These are phyloP conservation scores for Trichoderma sp. DNA, from an alignment of 2,329 filamentous ascomycete species.

Conservation along the genomic window DNA sequence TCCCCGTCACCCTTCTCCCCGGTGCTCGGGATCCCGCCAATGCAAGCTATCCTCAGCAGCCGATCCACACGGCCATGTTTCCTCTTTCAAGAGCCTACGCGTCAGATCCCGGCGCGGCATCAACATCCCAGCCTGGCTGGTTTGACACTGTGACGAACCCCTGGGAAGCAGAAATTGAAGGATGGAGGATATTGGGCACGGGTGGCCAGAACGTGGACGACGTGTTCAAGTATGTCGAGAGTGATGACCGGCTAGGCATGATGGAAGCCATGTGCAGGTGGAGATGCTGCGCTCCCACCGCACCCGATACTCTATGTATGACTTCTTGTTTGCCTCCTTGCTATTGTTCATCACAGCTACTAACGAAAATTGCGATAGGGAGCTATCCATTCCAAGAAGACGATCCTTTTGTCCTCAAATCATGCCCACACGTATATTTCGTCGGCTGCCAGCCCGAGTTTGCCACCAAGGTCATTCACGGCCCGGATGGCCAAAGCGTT, in stretches of 20 bases:
- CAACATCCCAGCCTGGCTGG: slow-evolving; percentile 58
- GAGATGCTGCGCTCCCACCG: slow-evolving; percentile 87
- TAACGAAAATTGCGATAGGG: slow-evolving; percentile 51
- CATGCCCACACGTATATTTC: slow-evolving; percentile 89
- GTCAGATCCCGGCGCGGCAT: slow-evolving; percentile 38
- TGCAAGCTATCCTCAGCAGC: slow-evolving; percentile 84
- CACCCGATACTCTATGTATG: slow-evolving; percentile 91
- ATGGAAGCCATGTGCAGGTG: slow-evolving; percentile 95
- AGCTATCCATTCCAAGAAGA: slow-evolving; percentile 94
- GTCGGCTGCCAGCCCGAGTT: slow-evolving; percentile 81
- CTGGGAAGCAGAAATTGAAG: slow-evolving; percentile 86
- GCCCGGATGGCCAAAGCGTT: slow-evolving; percentile 65
- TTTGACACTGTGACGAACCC: slow-evolving; percentile 91
- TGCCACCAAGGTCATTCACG: slow-evolving; percentile 66
- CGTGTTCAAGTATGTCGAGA: slow-evolving; percentile 84
- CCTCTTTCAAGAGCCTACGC: slow-evolving; percentile 69
- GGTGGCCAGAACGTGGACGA: slow-evolving; percentile 93
- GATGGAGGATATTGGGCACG: slow-evolving; percentile 81
- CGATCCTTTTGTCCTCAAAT: slow-evolving; percentile 82
- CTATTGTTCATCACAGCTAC: neutral
- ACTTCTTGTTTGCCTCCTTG: neutral
- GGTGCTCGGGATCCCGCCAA: slow-evolving; percentile 85
- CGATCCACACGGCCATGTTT: slow-evolving; percentile 90
- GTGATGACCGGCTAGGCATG: slow-evolving; percentile 74
- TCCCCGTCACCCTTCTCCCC: slow-evolving; percentile 86